A percentile compares a stretch with the other conserved stretches of the same genome.
These are phyloP conservation scores for Aspergillus intermedius DNA, from an alignment of 2,329 filamentous ascomycete genomes.

Conservation along the genomic window DNA sequence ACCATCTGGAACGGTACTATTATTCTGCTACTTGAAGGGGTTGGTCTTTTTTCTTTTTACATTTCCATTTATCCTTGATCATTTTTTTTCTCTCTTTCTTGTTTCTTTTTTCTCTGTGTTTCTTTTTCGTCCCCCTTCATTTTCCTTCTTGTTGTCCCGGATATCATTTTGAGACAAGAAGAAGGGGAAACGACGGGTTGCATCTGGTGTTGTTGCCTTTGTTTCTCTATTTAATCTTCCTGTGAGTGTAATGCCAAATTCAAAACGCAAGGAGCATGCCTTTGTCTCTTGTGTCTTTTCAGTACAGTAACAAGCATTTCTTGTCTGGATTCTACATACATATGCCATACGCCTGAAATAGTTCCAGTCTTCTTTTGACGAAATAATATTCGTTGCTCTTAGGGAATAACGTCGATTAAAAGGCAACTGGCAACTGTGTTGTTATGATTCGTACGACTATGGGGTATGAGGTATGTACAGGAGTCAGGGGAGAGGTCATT, in stretches of 20 bases:
- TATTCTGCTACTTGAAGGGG: constrained; percentile 15
- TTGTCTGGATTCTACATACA: no score
- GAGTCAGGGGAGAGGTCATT: neutral
- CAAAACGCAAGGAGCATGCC: constrained; percentile 21
- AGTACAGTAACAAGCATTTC: no score
- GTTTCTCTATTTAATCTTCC: constrained; percentile 15
- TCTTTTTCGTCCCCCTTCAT: constrained; percentile 9
- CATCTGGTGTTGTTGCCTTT: constrained; percentile 22
- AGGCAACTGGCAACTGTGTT: no score
- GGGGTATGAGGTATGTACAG: no score
- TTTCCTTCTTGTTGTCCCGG: constrained; percentile 5
- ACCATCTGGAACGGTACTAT: constrained; percentile 17
- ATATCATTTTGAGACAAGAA: constrained; percentile 7
- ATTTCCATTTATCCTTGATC: constrained; percentile 7
- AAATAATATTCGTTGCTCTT: no score
- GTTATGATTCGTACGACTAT: no score
- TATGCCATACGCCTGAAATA: no score
- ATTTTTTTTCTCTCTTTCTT: constrained; percentile 5
- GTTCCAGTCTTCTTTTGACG: no score
- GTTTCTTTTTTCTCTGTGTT: neutral
- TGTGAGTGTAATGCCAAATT: constrained; percentile 27
- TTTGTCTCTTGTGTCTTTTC: constrained; percentile 4
- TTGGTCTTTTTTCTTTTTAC: constrained; percentile 12
- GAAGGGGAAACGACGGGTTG: constrained; percentile 22
- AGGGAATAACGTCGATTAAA: no score